Base-by-base conservation (phyloP, 2,329 filamentous ascomycete genomes). In the Hortaea werneckii region DNA sequence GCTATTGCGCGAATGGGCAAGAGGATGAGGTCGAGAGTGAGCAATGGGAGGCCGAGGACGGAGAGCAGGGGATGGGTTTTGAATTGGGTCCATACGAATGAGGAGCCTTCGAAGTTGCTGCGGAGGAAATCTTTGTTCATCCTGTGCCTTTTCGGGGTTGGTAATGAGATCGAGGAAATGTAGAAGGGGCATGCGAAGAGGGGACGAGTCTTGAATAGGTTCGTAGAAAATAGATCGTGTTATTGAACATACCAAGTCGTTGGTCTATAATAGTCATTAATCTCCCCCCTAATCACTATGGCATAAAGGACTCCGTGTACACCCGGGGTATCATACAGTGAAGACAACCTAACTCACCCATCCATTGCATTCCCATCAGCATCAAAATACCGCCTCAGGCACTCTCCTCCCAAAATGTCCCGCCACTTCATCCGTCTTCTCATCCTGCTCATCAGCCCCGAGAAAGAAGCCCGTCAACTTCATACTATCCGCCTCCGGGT, bases 351-450 rank as follows among this genome's bases (percentile, higher is more conserved):
- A 20, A 20, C 20, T 20, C 20, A 20, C 20, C 20, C 20, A 20
- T 20, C 20, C 20, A 20, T 2, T 2, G 20, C 20, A 20, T 20
- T 20, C 20, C 20, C 20, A 2, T 20, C 32, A 35, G 37, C 37
- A 20, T 64, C 57, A 92, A 58, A 92, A 87, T 13, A 84, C 78
- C 54, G 85, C 82, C 47, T 83, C 67, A 1, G 78, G 78, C 6
- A 78, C 77, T n/a, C 80, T 73, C 46, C 74, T 79, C 2, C 90
- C 89, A 67, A 87, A 95, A 89, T 89, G 95, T 27, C 76, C 74
- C 1, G 78, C 80, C 45, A 95, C 65, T 65, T 94, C 87, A 62
- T 80, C 78, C 4, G 65, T 72, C 40, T 55, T 72, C 51, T 65
- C 72, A 40, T 55, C 72, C 51, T 65, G 72, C 32, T 70, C 73